phyloP scores from a whole-genome alignment of 179 eudicot genomes.

The Heliamphora pulchella region DNA sequence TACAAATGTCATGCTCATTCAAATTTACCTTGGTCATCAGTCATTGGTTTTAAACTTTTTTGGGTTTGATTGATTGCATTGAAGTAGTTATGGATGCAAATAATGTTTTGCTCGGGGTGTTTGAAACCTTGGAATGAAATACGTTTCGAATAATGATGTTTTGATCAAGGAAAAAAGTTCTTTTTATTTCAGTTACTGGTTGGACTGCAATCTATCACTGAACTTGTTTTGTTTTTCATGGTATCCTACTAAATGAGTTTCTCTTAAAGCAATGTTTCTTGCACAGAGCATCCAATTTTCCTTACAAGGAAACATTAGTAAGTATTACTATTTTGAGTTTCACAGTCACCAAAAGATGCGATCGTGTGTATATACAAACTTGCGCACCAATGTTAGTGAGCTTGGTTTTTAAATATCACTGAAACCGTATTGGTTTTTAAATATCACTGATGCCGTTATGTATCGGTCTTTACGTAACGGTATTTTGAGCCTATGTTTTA shows the following conservation, averaged over 20 bases:
- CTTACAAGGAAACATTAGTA: neutral
- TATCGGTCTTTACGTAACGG: too few relatives aligned
- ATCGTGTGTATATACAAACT: too few relatives aligned
- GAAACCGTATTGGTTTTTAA: too few relatives aligned
- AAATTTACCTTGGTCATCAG: neutral
- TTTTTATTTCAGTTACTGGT: conserved; percentile 4
- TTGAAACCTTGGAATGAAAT: neutral
- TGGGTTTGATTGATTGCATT: neutral
- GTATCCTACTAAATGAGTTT: neutral
- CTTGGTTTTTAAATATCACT: too few relatives aligned
- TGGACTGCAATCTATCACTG: too few relatives aligned
- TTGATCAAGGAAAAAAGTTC: neutral
- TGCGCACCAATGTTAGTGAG: too few relatives aligned
- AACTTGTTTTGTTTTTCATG: neutral
- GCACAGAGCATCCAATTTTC: neutral
- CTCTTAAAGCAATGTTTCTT: neutral
- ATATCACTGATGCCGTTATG: too few relatives aligned
- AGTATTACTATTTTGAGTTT: neutral
- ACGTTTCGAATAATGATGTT: neutral
- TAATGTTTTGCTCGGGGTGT: neutral
- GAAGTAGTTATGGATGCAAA: conserved; percentile 5
- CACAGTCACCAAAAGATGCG: too few relatives aligned
- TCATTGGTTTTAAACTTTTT: neutral
- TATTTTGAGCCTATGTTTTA: too few relatives aligned
- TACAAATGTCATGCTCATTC: neutral